Conservation (phyloP, 768 basidiomycete species). For the Amanita rubescens region DNA sequence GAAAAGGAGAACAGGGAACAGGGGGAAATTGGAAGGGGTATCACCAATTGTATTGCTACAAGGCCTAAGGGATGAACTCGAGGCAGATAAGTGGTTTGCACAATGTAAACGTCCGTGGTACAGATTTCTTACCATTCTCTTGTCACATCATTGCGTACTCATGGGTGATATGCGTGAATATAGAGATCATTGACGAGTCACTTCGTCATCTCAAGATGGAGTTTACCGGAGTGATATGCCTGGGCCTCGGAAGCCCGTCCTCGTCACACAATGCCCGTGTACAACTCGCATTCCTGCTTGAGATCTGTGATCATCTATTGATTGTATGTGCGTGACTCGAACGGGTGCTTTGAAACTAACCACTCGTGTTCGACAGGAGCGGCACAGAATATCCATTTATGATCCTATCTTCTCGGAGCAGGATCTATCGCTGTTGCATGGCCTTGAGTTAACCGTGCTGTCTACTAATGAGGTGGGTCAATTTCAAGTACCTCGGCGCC, state of each 20-base stretch:
- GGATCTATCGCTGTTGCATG: slow-evolving; percentile 46
- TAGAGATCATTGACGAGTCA: slow-evolving; percentile 31
- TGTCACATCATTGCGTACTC: background rate
- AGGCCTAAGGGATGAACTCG: slow-evolving; percentile 38
- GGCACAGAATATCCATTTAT: slow-evolving; percentile 43
- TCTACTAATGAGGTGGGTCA: slow-evolving; percentile 44
- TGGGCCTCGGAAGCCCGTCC: slow-evolving; percentile 70
- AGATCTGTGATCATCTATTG: slow-evolving; percentile 41
- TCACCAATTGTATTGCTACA: slow-evolving; percentile 33
- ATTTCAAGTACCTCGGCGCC: background rate
- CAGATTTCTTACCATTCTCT: background rate
- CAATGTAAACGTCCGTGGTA: slow-evolving; percentile 46
- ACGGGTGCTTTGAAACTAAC: slow-evolving; percentile 1
- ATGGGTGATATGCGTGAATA: slow-evolving; percentile 10
- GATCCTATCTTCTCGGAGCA: slow-evolving; percentile 70
- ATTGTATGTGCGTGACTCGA: slow-evolving; percentile 44
- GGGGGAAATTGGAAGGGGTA: slow-evolving; percentile 19
- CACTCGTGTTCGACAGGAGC: slow-evolving; percentile 30
- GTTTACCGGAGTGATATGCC: slow-evolving; percentile 45
- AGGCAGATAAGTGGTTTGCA: slow-evolving; percentile 44
- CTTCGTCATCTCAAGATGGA: slow-evolving; percentile 18
- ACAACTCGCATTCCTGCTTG: slow-evolving; percentile 62
- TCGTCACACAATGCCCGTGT: slow-evolving; percentile 52
- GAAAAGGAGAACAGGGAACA: slow-evolving; percentile 47
- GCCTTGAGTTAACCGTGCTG: slow-evolving; percentile 31